Base-by-base conservation (phyloP, 75 land plant species). In the Cryptomeria japonica region DNA sequence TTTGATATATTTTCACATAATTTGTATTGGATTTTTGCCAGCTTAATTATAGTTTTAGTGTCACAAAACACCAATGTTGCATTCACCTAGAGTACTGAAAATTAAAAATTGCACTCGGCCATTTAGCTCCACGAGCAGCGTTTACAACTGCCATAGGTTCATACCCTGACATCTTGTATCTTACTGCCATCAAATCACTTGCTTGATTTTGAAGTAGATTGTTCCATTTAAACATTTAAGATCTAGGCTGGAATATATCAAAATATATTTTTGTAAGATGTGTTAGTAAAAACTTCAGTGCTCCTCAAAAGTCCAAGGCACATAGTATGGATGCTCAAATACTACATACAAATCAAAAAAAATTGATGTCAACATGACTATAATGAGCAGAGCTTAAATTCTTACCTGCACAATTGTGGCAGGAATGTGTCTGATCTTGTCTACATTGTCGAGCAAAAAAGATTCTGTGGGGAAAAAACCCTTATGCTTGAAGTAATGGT, bases 381-480 rank as follows among this genome's bases (percentile, higher is more conserved):
- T 44, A 25, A 2, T 46, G 32, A 44, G 19, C 42, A 22, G 7
- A 46, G 47, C 32, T 3, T 42, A 49, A 82, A 34, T 28, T 83
- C 86, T 77, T 87, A 95, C 99, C 96, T 97, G 99, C 56, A 98
- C 99, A 90, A 98, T 97, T 55, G 92, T 88, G 68, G 96, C 89
- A 84, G 93, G 93, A 82, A 98, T 97, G 80, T 98, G 99, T 79
- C 96, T 90, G 86, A 98, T 98, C 89, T 97, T 98, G 25, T 98
- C 95, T 72, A 98, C 86, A 89, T 98, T 98, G 89, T 98, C 99
- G 53, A 98, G 88, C 78, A 98, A 92, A 87, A 88, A 96, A 15
- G 99, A 97, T 86, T 97, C 99, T 22, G 91, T 86, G 42, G 99
- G 96, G 79, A 98, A 93, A 76, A 98, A 97, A 1, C 99, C 99